phyloP scores from a whole-genome alignment of 768 basidiomycete genomes.

The Boletus tomentosulus region DNA sequence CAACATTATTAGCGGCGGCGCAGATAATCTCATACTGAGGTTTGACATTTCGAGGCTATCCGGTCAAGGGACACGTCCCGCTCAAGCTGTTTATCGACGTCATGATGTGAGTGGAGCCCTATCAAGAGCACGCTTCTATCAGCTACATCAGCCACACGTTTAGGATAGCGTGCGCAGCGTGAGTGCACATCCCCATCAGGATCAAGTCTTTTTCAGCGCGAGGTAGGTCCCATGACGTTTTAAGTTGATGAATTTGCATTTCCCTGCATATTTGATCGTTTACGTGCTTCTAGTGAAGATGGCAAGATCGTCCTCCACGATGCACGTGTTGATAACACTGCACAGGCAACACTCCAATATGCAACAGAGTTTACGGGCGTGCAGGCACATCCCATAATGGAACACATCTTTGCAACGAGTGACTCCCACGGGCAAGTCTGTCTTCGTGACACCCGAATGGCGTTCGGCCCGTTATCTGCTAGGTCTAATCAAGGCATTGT shows the following conservation, averaged over 20 bases:
- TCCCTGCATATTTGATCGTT: conserved; percentile 16
- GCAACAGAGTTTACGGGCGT: conserved; percentile 57
- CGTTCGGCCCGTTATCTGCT: conserved; percentile 51
- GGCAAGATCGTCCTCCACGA: conserved; percentile 65
- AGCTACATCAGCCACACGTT: conserved; percentile 11
- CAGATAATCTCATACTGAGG: conserved; percentile 47
- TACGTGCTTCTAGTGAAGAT: conserved; percentile 51
- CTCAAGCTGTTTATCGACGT: conserved; percentile 26
- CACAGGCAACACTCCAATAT: conserved; percentile 52
- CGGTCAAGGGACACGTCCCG: conserved; percentile 10
- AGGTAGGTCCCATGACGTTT: conserved; percentile 40
- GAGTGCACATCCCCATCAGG: conserved; percentile 61
- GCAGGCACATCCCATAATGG: conserved; percentile 63
- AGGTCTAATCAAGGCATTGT: conserved; percentile 53
- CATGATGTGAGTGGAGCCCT: conserved; percentile 28
- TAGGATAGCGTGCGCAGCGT: conserved; percentile 67
- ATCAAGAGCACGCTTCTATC: conserved; percentile 17
- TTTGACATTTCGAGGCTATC: conserved; percentile 47
- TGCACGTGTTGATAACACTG: conserved; percentile 39
- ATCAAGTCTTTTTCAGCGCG: conserved; percentile 67
- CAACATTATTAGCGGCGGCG: conserved; percentile 45
- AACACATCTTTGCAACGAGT: conserved; percentile 65
- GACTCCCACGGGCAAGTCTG: conserved; percentile 56
- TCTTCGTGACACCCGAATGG: conserved; percentile 70
- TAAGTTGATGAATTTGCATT: conserved; percentile 12